Evolutionary conservation across 768 basidiomycete species (phyloP), one percentile per base, ranked within the genome.

Genomic region (Mycena chlorophos): DNA sequence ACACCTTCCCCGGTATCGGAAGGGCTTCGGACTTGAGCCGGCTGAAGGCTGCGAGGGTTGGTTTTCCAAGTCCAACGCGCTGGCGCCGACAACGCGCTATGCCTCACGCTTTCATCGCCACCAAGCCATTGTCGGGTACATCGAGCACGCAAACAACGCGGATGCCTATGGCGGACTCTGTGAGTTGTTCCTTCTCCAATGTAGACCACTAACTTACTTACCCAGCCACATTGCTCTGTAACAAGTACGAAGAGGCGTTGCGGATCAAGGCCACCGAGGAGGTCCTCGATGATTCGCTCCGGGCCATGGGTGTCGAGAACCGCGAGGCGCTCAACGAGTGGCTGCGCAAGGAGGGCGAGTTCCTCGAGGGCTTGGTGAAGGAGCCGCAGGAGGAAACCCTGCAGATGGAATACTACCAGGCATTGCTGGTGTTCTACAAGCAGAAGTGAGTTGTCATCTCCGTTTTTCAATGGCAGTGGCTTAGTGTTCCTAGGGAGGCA

Each of bases 11-110:
- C 57, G 39, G n/a, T 64, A 64, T 26, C 38, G 48, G 5, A n/a
- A 26, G 19, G 63, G 63, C 3, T 16, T 51, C 12, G 62, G 62
- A 2, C 28, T 60, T 1, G 61, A 64, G 45, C 49, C 54, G 27
- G 42, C 55, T 1, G 63, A 65, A 28, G 30, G 22, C 6, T 60
- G 58, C 23, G 63, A 64, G 40, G 8, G 30, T 1, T 45, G 22
- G 5, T 64, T 64, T 37, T 58, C 60, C 1, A 52, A 51, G 27
- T 58, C 60, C 0, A 64, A 64, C 34, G 60, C 54, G 4, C 42
- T 61, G 2, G 60, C 60, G 12, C 14, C 47, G 12, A 34, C 55
- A 2, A 55, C 61, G 26, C 40, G 60, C 10, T 46, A 58, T 26
- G 50, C 61, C 13, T 28, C 45, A 3, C 17, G 8, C 3, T 62